Evolutionary conservation across 228 moss, liverwort and hornwort species (phyloP).

Genomic region (Sphagnum magellanicum): DNA sequence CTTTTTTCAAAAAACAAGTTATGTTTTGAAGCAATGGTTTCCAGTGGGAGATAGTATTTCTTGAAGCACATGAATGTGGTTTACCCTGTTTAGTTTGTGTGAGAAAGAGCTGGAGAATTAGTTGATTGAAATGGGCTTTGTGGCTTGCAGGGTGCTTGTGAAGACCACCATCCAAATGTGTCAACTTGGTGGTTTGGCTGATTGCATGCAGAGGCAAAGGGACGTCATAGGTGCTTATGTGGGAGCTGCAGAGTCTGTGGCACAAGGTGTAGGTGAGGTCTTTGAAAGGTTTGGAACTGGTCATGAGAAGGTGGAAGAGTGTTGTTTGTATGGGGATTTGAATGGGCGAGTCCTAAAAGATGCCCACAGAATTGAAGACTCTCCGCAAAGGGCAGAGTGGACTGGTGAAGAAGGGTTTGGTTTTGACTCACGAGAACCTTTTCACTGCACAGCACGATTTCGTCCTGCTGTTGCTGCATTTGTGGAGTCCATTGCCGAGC

Average conservation of each 20-base stretch:
- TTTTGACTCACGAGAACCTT: slow-evolving; percentile 15
- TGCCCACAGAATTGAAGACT: slow-evolving; percentile 22
- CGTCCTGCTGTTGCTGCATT: slow-evolving; percentile 33
- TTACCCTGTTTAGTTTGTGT: too few species aligned
- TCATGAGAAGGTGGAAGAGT: neutral
- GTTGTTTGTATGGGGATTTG: neutral
- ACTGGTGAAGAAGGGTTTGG: slow-evolving; percentile 40
- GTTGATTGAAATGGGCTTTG: too few species aligned
- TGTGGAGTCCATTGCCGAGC: slow-evolving; percentile 32
- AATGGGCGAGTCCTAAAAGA: neutral
- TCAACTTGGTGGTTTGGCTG: too few species aligned
- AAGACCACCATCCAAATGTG: too few species aligned
- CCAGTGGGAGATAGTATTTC: too few species aligned
- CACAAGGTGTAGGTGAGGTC: slow-evolving; percentile 6
- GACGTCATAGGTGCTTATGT: slow-evolving; percentile 27
- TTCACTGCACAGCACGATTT: slow-evolving; percentile 4
- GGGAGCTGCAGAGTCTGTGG: slow-evolving; percentile 31
- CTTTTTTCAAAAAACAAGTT: too few species aligned
- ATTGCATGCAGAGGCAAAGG: slow-evolving; percentile 25
- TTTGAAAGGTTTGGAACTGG: slow-evolving; percentile 2
- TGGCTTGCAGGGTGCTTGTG: too few species aligned
- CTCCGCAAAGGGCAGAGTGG: slow-evolving; percentile 60
- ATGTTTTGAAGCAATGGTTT: too few species aligned
- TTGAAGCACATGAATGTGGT: too few species aligned
- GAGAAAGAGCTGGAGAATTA: too few species aligned